Evolutionary conservation across 352 stramenopile genomes (phyloP), one percentile per base, ranked within the genome.

Genomic region (Phytophthora syringae): DNA sequence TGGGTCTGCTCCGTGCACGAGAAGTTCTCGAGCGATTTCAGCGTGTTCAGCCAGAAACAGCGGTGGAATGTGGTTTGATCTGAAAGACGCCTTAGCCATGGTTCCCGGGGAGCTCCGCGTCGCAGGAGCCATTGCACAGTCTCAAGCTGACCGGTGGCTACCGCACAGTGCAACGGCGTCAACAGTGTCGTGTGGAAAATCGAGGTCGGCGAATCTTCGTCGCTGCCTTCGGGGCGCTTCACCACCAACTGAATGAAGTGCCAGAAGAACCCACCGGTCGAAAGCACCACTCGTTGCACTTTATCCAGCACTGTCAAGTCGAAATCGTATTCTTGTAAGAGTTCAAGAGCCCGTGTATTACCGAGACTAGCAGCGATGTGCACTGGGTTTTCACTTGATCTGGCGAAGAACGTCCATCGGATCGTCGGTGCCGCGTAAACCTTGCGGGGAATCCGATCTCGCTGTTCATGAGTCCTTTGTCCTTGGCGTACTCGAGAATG

Each of bases 181-280:
- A 91, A 70, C 18, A 93, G 62, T 27, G 80, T 91, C 16, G 82
- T 82, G 52, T 86, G 83, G 57, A 93, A 89, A 25, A 91, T 76
- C 15, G 84, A 89, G 11, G 9, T 44, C n/a, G 10, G 21, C 43
- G 43, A 50, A 12, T 67, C 52, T 13, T 24, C 51, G 13, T 67
- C 25, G 43, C 42, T 62, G 12, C 51, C 50, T 52, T 67, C 13
- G 0, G 60, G 43, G 4, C 60, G 42, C 43, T 67, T 65, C n/a
- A 91, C 71, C 15, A 93, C 74, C 18, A 84, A 76, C 25, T 74
- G 72, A 28, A 70, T 72, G 45, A 93, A 84, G 54, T 88, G 86
- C 78, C 71, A 90, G 37, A 93, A 90, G 27, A 91, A 44, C 18
- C 89, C 79, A 13, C 84, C 82, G 12, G 82, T 93, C 37, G 67